Evolutionary conservation across 495 filamentous ascomycete species (phyloP), one percentile per base, ranked within the genome.

Genomic region (Acidiella bohemica): DNA sequence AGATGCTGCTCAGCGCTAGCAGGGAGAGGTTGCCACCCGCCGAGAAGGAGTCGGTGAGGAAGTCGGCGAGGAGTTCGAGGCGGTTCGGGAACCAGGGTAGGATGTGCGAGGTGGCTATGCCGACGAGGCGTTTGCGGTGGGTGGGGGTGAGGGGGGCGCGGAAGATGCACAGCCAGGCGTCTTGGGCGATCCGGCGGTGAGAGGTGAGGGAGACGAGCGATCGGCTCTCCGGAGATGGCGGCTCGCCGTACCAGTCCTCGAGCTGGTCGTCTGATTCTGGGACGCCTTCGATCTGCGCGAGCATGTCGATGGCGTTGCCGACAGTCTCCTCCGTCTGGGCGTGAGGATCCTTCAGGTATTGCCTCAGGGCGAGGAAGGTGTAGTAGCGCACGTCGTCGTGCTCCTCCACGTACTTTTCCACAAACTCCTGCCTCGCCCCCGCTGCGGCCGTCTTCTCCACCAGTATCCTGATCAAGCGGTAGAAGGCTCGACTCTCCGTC

Each of bases 1-100:
- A 99, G 16, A 99, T 75, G 27, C 90, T 88, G 4, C 85, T 92
- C 0, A 99, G 69, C 2, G 92, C 86, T 18, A 94, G 70, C 3
- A 96, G 72, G 4, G 90, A 84, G 7, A 71, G 81, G 4, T 82
- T 76, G 39, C 90, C 90, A 36, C 92, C 87, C 13, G 72, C 59
- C 49, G 94, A 72, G 61, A 88, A 96, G 12, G 77, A 87, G 59
- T 93, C 86, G 2, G 85, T 93, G 26, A 99, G 62, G 61, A 96
- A 96, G 64, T 99, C 92, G 78, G 95, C 87, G n/a, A 99, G 68
- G 6, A 88, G 66, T 53, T 94, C 85, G 5, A 81, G 76, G 25
- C 81, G 77, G 24, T 60, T 70, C 10, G 48, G 3, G 60, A 96
- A 93, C 80, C 81, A 88, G 1, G 90, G 87, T 33, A 80, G 78